Evolutionary conservation across 1,284 basidiomycete genomes (phyloP), one percentile per base, ranked within the genome.

Genomic region (Chalciporus piperatoides): DNA sequence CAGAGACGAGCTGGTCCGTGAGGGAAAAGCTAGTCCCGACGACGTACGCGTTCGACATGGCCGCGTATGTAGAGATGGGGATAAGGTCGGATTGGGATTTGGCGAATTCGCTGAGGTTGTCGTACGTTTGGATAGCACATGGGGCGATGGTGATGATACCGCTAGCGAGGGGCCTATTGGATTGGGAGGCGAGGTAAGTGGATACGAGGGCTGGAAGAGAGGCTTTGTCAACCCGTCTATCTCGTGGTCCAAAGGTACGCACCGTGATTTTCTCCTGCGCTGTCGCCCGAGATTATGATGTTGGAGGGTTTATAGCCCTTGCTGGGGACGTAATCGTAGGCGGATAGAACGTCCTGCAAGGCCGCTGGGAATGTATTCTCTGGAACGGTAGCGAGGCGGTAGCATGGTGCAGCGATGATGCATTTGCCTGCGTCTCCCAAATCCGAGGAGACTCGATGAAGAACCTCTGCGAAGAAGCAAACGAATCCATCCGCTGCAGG

Each of bases 341-440:
- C 60, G 1, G 61, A 56, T 1, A 57, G 25, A 11, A 63, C 0
- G 41, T 63, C 61, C 36, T 67, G 61, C 3, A 67, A 37, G 0
- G 48, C 60, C 0, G 53, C 64, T 1, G 63, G 64, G n/a, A 67
- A 67, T 0, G 49, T n/a, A 11, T 66, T 66, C 28, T 63, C 52
- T 0, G 32, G 32, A 15, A 15, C 32, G 8, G 32, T 33, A 6
- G 32, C 32, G 8, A 33, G 32, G n/a, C 32, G 32, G 32, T 33
- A 33, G 32, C 32, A 33, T n/a, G 32, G 32, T 1, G 32, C 32
- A 33, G 32, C 32, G 6, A 33, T 33, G 14, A 33, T 33, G n/a
- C 32, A 33, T 15, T 33, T 33, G 14, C 32, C 32, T 3, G 32
- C 2, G 9, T 33, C 32, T n/a, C n/a, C 32, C 3, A 33, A 15